Base-by-base conservation (phyloP, 805 yeast species). In the Clavispora fructus region DNA sequence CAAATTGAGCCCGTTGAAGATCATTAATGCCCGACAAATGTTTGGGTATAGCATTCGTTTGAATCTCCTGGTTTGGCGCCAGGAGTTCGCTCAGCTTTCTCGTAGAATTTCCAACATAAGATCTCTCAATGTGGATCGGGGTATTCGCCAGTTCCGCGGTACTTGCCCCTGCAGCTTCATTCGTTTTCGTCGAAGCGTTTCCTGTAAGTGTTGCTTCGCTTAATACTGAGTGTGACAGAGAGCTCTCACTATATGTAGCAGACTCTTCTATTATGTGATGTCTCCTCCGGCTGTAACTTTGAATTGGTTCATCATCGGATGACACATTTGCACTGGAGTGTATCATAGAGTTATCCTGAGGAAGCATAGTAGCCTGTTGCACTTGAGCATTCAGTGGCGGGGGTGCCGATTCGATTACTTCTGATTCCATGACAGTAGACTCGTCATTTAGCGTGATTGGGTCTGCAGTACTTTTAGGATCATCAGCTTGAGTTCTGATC, bases 271-370 rank as follows among this genome's bases (percentile, higher is more conserved):
- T 33, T 10, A 17, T 33, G 25, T 33, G 23, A 11, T 33, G 13
- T 17, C 25, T 33, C 16, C 37, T 33, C 25, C 37, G 23, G 7
- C 37, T 14, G 37, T 26, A 39, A 27, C 6, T 39, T 8, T 39
- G 41, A 39, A 39, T 39, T 14, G 41, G 41, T 10, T 26, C 31
- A 16, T 39, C 41, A 26, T 39, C 41, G 4, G 41, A 39, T 16
- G 41, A 39, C 7, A 37, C n/a, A 10, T 33, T 23, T 7, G 37
- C 25, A 11, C 25, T 17, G 1, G 13, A 5, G 9, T 16, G 23
- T 6, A 11, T 4, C 12, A 33, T 33, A 7, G 37, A 17, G 3
- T 7, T 33, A 11, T 17, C 37, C 4, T 16, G 23, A 16, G 2
- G 23, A 11, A 16, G 12, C 12, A 11, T 7, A 10, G 9, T 17